Evolutionary conservation across 805 yeast genomes (phyloP).

Genomic region (Saccharomyces kudriavzevii): DNA sequence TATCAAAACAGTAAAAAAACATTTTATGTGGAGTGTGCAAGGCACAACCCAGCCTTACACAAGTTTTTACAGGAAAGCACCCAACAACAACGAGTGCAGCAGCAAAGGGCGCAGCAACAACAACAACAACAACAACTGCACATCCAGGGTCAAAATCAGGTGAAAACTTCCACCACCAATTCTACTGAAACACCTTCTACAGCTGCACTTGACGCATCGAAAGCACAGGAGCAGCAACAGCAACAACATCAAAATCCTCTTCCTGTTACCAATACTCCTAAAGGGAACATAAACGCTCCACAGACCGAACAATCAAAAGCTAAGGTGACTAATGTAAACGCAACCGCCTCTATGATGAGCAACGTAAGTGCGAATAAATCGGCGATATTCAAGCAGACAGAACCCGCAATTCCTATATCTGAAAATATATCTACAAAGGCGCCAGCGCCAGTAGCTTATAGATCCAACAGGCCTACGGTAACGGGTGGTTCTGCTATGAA

Average conservation of each 20-base stretch:
- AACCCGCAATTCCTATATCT: constrained; percentile 66
- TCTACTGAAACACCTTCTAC: constrained; percentile 1
- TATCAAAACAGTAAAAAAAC: constrained; percentile 25
- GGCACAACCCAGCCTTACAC: constrained; percentile 27
- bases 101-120: constrained; percentile 10
- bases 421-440: constrained; percentile 56
- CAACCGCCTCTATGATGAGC: constrained; percentile 38
- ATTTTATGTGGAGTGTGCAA: constrained; percentile 31
- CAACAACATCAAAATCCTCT: background rate
- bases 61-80: constrained; percentile 23
- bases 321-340: constrained; percentile 39
- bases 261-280: background rate
- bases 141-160: constrained; percentile 8
- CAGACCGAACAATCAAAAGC: constrained; percentile 17
- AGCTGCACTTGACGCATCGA: constrained; percentile 7
- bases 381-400: constrained; percentile 35
- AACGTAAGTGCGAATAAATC: constrained; percentile 18
- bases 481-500: constrained; percentile 75
- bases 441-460: constrained; percentile 56
- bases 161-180: background rate
- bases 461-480: constrained; percentile 71
- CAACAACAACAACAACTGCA: constrained; percentile 14
- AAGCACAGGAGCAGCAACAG: constrained; percentile 2
- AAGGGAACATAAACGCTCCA: background rate
- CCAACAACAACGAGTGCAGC: constrained; percentile 17